phyloP scores from a whole-genome alignment of 1,139 yeast genomes.

The Zygoascus meyerae region DNA sequence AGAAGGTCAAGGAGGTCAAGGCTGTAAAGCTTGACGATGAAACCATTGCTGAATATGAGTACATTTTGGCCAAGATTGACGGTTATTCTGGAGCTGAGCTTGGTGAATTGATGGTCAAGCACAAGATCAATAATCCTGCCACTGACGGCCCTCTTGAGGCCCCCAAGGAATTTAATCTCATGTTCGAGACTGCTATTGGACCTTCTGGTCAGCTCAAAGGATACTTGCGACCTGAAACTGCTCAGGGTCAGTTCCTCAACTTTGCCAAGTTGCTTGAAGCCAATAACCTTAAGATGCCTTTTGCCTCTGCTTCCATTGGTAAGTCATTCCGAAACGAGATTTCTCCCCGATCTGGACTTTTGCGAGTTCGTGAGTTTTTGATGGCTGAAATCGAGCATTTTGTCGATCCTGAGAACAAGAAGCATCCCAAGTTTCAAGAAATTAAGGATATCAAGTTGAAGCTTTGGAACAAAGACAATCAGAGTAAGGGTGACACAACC shows the following conservation, averaged over 20 bases:
- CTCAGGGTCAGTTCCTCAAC: conserved; percentile 98
- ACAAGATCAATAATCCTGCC: conserved; percentile 83
- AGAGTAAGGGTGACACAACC: conserved; percentile 75
- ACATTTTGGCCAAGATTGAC: conserved; percentile 80
- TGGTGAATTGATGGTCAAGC: conserved; percentile 77
- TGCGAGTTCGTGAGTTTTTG: conserved; percentile 96
- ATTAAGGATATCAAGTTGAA: conserved; percentile 66
- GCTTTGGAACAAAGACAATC: conserved; percentile 80
- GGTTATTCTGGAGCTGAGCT: conserved; percentile 90
- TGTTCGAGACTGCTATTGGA: conserved; percentile 99
- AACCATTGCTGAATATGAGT: conserved; percentile 74
- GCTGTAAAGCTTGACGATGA: conserved; percentile 80
- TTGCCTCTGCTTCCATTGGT: conserved; percentile 98
- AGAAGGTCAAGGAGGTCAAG: conserved; percentile 95
- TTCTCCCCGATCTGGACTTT: conserved; percentile 94
- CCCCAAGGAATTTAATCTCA: conserved; percentile 92
- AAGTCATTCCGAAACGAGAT: conserved; percentile 98
- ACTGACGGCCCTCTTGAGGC: conserved; percentile 81
- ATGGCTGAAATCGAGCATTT: conserved; percentile 99
- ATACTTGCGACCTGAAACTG: conserved; percentile 96
- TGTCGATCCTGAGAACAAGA: conserved; percentile 87
- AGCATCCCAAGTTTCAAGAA: conserved; percentile 72
- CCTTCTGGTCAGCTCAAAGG: conserved; percentile 97
- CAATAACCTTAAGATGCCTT: conserved; percentile 96
- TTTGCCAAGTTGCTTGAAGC: conserved; percentile 88